phyloP scores from a whole-genome alignment of 306 rosid species.

The Dalbergia cochinchinensis region DNA sequence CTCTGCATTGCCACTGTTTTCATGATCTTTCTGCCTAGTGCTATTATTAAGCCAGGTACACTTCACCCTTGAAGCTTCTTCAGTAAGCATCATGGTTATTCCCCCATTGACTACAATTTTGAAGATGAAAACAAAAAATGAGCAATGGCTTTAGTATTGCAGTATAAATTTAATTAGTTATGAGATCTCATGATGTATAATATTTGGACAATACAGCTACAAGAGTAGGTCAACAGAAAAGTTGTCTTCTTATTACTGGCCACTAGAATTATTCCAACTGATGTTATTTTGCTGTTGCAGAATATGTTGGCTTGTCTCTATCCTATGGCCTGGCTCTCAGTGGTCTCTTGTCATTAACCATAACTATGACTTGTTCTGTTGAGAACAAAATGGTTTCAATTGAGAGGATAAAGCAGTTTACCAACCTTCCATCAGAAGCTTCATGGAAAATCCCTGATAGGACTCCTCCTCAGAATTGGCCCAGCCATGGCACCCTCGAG shows the following conservation, averaged over 20 bases:
- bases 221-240: background rate
- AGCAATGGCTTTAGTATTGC: background rate
- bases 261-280: constrained; percentile 12
- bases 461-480: constrained; percentile 80
- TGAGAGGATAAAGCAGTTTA: constrained; percentile 82
- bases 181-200: constrained; percentile 14
- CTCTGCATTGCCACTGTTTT: constrained; percentile 71
- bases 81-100: background rate
- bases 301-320: constrained; percentile 82
- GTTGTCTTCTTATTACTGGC: constrained; percentile 3
- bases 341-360: constrained; percentile 61
- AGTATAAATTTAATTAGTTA: background rate
- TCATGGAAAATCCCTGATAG: constrained; percentile 66
- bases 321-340: constrained; percentile 86
- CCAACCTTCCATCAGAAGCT: constrained; percentile 79
- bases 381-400: constrained; percentile 94
- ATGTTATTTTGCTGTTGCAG: constrained; percentile 54
- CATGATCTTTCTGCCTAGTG: constrained; percentile 83
- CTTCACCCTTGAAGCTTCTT: constrained; percentile 2
- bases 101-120: background rate
- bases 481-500: constrained; percentile 69
- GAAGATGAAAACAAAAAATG: constrained; percentile 15
- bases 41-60: constrained; percentile 76
- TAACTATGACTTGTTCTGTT: constrained; percentile 65
- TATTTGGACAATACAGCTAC: background rate